A percentile compares a stretch with the other conserved stretches of the same genome.
These are phyloP conservation scores for Phalaenopsis equestris DNA, from an alignment of 106 monocot species.

Conservation along the genomic window DNA sequence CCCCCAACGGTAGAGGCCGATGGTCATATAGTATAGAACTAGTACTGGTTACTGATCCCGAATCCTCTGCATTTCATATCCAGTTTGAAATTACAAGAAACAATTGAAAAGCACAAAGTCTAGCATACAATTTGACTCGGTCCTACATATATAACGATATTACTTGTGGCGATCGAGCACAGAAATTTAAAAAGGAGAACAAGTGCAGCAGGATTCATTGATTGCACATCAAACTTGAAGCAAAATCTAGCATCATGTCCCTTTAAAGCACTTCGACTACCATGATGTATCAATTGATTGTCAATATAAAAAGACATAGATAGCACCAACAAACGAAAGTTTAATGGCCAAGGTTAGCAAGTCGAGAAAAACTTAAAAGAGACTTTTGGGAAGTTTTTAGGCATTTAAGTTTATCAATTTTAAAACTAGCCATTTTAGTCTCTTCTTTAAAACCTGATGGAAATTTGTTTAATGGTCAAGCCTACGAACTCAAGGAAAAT, in stretches of 20 bases:
- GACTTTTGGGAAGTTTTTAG: too few relatives aligned
- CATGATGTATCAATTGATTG: not conserved
- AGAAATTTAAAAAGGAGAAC: not conserved
- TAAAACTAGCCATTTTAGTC: too few relatives aligned
- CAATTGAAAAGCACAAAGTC: not conserved
- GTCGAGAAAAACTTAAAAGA: too few relatives aligned
- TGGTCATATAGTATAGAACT: conserved; percentile 58
- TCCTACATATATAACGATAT: not conserved
- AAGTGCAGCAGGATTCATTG: not conserved
- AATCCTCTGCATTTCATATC: conserved; percentile 30
- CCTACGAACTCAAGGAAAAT: too few relatives aligned
- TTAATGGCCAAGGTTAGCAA: not conserved
- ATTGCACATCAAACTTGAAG: not conserved
- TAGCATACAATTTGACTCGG: not conserved
- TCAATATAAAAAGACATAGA: not conserved
- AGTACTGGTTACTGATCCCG: conserved; percentile 15
- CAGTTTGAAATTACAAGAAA: not conserved
- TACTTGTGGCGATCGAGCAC: not conserved
- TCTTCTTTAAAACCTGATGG: not conserved
- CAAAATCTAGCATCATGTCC: not conserved
- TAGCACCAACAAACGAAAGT: not conserved
- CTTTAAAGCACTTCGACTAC: not conserved
- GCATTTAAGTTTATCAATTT: too few relatives aligned
- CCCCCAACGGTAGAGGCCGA: conserved; percentile 29
- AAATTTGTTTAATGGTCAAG: not conserved